Conservation (phyloP, 176 grass and related monocot genomes). For the Cenchrus purpureus region DNA sequence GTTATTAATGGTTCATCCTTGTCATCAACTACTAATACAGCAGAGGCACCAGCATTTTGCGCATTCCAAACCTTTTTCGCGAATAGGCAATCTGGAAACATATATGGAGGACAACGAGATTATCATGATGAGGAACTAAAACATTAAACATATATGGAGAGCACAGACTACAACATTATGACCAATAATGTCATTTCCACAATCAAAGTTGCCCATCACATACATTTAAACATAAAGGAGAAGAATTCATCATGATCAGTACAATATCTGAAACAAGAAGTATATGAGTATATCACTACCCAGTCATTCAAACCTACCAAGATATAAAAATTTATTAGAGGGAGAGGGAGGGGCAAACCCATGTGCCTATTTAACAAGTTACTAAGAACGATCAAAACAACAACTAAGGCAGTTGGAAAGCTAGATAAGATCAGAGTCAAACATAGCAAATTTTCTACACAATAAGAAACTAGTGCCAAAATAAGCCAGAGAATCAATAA, state of each 20-base stretch:
- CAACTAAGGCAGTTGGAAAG: not conserved
- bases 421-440: not conserved
- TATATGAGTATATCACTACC: not conserved
- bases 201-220: not conserved
- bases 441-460: not conserved
- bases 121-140: constrained; percentile 15
- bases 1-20: constrained; percentile 95
- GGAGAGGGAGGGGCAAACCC: not conserved
- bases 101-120: constrained; percentile 14
- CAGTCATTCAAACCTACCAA: not conserved
- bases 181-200: not conserved
- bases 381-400: not conserved
- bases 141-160: not conserved
- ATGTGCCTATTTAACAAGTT: not conserved
- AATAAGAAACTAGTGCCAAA: not conserved
- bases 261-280: constrained; percentile 2
- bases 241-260: not conserved
- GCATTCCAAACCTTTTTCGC: constrained; percentile 98
- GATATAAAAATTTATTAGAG: not conserved
- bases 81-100: constrained; percentile 79
- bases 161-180: not conserved
- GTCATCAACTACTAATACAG: constrained; percentile 92
- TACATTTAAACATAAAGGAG: constrained; percentile 11
- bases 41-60: constrained; percentile 89
- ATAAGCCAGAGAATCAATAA: not conserved